phyloP scores from a whole-genome alignment of 2,329 filamentous ascomycete genomes.

The Pseudogymnoascus sp. region DNA sequence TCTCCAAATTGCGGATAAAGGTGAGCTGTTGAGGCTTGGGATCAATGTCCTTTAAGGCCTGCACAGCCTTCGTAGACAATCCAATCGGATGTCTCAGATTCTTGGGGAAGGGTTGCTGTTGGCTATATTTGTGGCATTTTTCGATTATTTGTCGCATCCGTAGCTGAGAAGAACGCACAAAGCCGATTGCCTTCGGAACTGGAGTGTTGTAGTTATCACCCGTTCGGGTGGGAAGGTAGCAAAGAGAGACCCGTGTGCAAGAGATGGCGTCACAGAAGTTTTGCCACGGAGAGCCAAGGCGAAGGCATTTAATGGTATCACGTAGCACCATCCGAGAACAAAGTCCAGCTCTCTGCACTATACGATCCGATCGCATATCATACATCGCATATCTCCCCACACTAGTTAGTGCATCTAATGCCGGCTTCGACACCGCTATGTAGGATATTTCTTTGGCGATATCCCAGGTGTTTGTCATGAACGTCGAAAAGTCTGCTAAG shows the following conservation, averaged over 20 bases:
- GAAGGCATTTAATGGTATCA: constrained; percentile 11
- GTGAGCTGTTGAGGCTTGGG: constrained; percentile 11
- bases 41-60: neutral
- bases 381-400: constrained; percentile 10
- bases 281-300: constrained; percentile 12
- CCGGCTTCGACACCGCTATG: constrained; percentile 12
- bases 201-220: constrained; percentile 8
- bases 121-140: constrained; percentile 12
- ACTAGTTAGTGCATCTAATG: constrained; percentile 11
- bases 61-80: neutral
- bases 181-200: constrained; percentile 8
- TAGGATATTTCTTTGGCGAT: constrained; percentile 12
- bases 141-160: constrained; percentile 12
- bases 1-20: constrained; percentile 13
- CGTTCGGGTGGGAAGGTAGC: constrained; percentile 10
- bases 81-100: too few species aligned
- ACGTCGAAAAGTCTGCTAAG: constrained; percentile 11
- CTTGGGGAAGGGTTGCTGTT: constrained; percentile 6
- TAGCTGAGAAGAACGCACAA: constrained; percentile 8
- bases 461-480: constrained; percentile 12
- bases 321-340: constrained; percentile 11
- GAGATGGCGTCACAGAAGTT: constrained; percentile 9
- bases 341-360: constrained; percentile 7
- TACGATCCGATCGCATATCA: constrained; percentile 9
- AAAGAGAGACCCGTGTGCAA: constrained; percentile 12